Evolutionary conservation across 2,329 filamentous ascomycete genomes (phyloP).

Genomic region (Epichloe aotearoae): DNA sequence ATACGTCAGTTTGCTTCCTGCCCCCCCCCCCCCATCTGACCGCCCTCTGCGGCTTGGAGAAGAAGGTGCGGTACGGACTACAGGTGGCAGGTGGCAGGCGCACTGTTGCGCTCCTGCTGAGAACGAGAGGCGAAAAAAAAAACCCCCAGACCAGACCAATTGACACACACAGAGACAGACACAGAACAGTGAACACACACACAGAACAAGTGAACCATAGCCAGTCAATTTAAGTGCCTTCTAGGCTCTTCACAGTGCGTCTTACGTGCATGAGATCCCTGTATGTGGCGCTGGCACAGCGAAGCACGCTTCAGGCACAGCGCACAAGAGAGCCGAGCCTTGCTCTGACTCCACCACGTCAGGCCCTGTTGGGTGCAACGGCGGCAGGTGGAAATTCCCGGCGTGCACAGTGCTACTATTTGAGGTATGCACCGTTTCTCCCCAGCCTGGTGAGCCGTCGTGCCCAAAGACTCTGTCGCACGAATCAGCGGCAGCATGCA

Average conservation of each 20-base stretch:
- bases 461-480: not conserved
- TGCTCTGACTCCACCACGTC: not conserved
- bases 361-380: not conserved
- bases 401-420: not conserved
- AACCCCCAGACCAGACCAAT: not conserved
- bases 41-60: not conserved
- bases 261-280: not conserved
- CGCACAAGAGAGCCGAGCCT: not conserved
- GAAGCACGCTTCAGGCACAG: not conserved
- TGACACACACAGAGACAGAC: too few species aligned
- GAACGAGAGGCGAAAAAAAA: too few species aligned
- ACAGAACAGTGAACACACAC: too few species aligned
- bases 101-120: too few species aligned
- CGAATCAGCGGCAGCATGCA: not conserved
- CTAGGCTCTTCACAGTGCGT: conserved; percentile 6
- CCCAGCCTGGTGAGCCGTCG: not conserved
- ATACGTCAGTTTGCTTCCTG: too few species aligned
- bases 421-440: not conserved
- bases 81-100: not conserved
- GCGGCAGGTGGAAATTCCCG: not conserved
- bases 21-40: not conserved
- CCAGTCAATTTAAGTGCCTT: not conserved
- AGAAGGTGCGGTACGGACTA: not conserved
- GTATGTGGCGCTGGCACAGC: not conserved
- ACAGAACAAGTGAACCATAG: not conserved